A percentile compares a stretch with the other conserved stretches of the same genome.
phyloP scores from a whole-genome alignment of 2,329 filamentous ascomycete species.

The Karstenula rhodostoma region DNA sequence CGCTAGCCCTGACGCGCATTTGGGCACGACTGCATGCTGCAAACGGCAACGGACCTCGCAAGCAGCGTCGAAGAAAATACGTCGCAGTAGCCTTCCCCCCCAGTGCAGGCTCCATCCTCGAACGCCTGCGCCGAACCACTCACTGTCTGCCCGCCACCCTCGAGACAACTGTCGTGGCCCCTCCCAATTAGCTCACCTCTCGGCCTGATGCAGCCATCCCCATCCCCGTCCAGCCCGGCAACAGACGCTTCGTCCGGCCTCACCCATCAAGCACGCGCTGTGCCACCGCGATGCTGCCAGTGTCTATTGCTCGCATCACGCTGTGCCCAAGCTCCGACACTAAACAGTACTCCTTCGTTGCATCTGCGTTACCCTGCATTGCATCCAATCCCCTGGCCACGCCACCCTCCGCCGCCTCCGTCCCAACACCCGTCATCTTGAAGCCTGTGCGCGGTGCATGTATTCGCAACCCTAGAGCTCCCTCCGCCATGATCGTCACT shows the following conservation, averaged over 20 bases:
- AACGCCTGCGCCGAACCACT: constrained; percentile 25
- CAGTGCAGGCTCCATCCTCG: constrained; percentile 33
- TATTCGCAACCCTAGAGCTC: constrained; percentile 27
- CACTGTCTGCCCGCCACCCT: constrained; percentile 19
- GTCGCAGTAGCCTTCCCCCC: constrained; percentile 24
- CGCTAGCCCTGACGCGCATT: constrained; percentile 18
- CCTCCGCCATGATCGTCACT: constrained; percentile 32
- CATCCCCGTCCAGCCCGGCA: constrained; percentile 8
- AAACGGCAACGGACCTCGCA: constrained; percentile 22
- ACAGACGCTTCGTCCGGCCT: constrained; percentile 9
- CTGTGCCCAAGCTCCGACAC: constrained; percentile 24
- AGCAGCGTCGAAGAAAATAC: constrained; percentile 18
- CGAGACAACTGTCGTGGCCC: constrained; percentile 38
- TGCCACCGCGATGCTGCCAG: constrained; percentile 29
- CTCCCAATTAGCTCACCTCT: constrained; percentile 36
- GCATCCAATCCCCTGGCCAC: constrained; percentile 18
- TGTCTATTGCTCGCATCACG: constrained; percentile 26
- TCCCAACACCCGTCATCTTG: constrained; percentile 31
- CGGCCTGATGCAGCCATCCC: constrained; percentile 24
- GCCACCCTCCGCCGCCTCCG: constrained; percentile 12
- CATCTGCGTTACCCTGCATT: constrained; percentile 26
- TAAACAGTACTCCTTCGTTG: constrained; percentile 8
- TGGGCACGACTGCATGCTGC: constrained; percentile 37
- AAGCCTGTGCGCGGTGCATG: constrained; percentile 38
- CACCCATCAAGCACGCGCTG: constrained; percentile 38